Conservation (phyloP, 177 flowering plant genomes). For the Vitis hybrid region DNA sequence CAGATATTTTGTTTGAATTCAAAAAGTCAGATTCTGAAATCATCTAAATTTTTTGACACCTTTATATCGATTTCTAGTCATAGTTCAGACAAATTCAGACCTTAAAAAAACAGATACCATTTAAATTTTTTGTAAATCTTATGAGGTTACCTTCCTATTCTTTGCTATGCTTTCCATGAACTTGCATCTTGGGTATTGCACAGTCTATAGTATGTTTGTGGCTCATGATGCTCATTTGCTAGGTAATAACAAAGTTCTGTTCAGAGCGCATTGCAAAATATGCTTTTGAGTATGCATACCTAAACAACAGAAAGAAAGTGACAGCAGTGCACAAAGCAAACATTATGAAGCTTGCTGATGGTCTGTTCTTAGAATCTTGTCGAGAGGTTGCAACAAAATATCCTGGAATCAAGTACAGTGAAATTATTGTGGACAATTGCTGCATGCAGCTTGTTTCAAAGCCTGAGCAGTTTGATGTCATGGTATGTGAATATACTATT, state of each 20-base stretch:
- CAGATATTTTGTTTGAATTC: too few species aligned
- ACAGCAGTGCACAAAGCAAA: constrained; percentile 97
- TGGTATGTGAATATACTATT: constrained; percentile 43
- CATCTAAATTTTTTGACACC: too few species aligned
- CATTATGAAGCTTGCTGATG: constrained; percentile 96
- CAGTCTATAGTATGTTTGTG: background rate
- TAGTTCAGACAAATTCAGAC: too few species aligned
- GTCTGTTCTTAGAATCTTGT: constrained; percentile 86
- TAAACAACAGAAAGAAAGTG: constrained; percentile 86
- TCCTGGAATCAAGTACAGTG: constrained; percentile 80
- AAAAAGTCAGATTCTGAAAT: too few species aligned
- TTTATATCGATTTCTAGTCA: too few species aligned
- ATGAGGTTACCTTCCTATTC: too few species aligned
- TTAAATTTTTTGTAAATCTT: too few species aligned
- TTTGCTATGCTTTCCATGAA: too few species aligned
- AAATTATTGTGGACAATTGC: constrained; percentile 92
- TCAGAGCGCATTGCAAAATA: constrained; percentile 91
- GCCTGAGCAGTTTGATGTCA: constrained; percentile 97
- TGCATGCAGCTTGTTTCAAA: constrained; percentile 98
- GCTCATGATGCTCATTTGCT: constrained; percentile 24
- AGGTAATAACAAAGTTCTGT: constrained; percentile 98
- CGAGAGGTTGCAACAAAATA: constrained; percentile 82
- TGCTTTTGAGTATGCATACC: constrained; percentile 92
- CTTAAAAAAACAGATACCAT: too few species aligned
- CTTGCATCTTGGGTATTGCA: too few species aligned